Evolutionary conservation across 495 filamentous ascomycete species (phyloP).

Genomic region (Penicillium manginii): DNA sequence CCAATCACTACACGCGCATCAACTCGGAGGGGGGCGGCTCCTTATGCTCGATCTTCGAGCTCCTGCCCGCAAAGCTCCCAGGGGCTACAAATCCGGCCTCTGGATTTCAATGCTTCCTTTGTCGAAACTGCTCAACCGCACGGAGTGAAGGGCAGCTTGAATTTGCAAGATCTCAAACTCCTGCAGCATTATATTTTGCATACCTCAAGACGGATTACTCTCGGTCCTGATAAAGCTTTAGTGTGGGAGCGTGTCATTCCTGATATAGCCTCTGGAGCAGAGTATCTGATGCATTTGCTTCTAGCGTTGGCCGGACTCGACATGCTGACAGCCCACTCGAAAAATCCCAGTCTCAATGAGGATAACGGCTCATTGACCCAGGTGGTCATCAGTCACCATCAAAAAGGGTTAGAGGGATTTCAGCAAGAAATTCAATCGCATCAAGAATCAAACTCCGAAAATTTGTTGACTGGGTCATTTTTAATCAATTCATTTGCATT

Average conservation of each 20-base stretch:
- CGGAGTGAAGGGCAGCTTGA: background rate
- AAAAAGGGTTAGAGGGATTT: constrained; percentile 17
- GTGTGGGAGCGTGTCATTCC: background rate
- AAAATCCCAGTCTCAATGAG: too few species aligned
- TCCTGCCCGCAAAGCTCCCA: background rate
- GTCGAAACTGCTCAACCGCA: background rate
- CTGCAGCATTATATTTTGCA: constrained; percentile 15
- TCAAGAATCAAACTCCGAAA: background rate
- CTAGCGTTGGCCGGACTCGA: constrained; percentile 18
- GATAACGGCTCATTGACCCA: background rate
- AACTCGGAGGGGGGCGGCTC: background rate
- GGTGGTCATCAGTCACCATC: constrained; percentile 16
- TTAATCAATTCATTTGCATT: background rate
- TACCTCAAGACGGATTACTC: constrained; percentile 6
- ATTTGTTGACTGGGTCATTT: background rate
- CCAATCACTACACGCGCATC: background rate
- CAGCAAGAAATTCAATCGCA: constrained; percentile 6
- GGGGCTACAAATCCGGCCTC: background rate
- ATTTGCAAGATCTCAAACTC: constrained; percentile 16
- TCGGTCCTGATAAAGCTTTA: background rate
- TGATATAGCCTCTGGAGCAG: constrained; percentile 5
- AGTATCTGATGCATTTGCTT: constrained; percentile 22
- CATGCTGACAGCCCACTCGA: constrained; percentile 5
- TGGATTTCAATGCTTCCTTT: background rate
- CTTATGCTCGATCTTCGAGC: background rate